Base-by-base conservation (phyloP, 805 yeast species). In the Yamadazyma olivae region DNA sequence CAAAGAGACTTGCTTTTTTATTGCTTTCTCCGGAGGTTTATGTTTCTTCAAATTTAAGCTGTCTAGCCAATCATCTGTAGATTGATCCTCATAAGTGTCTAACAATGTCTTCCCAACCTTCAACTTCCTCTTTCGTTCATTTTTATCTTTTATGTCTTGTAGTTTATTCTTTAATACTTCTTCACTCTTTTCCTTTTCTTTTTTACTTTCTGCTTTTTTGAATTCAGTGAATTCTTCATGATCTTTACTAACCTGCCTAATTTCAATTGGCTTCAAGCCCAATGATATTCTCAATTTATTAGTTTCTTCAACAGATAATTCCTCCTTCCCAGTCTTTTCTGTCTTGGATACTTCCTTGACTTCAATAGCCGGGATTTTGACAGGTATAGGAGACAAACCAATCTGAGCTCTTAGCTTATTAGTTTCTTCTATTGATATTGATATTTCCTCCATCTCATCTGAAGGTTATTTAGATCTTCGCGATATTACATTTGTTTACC, bases 211-310 rank as follows among this genome's bases (percentile, higher is more conserved):
- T 12, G 15, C 21, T 5, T 28, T 17, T 14, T 17, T 12, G 3
- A 15, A 19, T n/a, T 23, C 15, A 9, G 20, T 23, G n/a, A n/a
- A n/a, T n/a, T n/a, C n/a, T n/a, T n/a, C n/a, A n/a, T n/a, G n/a
- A n/a, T n/a, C n/a, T n/a, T n/a, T n/a, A 9, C 5, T 19, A 10
- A 42, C 50, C 39, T 44, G 26, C 21, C 8, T 17, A 15, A 39
- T 27, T 4, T 67, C 70, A 13, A 77, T 68, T 1, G 81, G 79
- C 24, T 70, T 68, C 36, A 80, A 58, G 1, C 85, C 85, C 8
- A 77, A 47, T 9, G 72, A 65, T 5, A 58, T 42, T 17, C 87
- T 57, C 6, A 77, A 59, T 44, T 56, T 61, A 48, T 80, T 79
- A 0, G 85, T 80, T 40, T 79, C 83, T 39, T 72, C 79, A 1